phyloP scores from a whole-genome alignment of 306 rosid genomes.

The Mimosa bimucronata region DNA sequence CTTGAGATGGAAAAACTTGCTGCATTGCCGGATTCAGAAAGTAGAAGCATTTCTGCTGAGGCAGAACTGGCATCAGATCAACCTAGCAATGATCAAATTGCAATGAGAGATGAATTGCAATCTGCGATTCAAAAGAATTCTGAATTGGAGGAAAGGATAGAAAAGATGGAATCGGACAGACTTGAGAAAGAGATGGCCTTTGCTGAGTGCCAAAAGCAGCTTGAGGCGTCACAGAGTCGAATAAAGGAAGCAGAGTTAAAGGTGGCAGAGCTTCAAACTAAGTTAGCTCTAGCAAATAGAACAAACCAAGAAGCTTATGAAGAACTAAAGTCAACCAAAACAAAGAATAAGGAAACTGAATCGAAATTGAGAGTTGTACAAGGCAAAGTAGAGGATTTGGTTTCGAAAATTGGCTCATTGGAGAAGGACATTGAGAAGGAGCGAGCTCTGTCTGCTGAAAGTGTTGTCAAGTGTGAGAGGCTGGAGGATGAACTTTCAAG shows the following conservation, averaged over 20 bases:
- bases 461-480: conserved; percentile 48
- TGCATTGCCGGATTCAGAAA: conserved; percentile 53
- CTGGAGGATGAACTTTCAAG: conserved; percentile 62
- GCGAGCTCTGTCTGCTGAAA: conserved; percentile 57
- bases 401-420: conserved; percentile 50
- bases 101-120: conserved; percentile 47
- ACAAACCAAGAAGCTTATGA: conserved; percentile 47
- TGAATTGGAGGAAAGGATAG: conserved; percentile 54
- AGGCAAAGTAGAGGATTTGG: conserved; percentile 49
- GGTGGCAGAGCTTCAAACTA: conserved; percentile 48
- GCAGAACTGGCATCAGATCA: conserved; percentile 34
- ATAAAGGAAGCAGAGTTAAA: conserved; percentile 48
- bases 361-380: conserved; percentile 45
- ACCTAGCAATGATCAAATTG: conserved; percentile 32
- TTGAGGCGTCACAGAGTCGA: conserved; percentile 48
- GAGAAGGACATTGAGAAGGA: conserved; percentile 65
- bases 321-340: conserved; percentile 44
- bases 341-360: conserved; percentile 49
- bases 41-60: conserved; percentile 39
- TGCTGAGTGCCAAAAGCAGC: conserved; percentile 48
- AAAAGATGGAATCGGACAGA: conserved; percentile 52
- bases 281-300: conserved; percentile 48
- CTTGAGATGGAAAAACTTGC: conserved; percentile 82
- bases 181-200: conserved; percentile 54
- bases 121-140: conserved; percentile 45